Percentiles rank a stretch among this genome's conserved stretches.
Evolutionary conservation across 306 rosid species (phyloP).

Genomic region (Fragaria nilgerrensis): DNA sequence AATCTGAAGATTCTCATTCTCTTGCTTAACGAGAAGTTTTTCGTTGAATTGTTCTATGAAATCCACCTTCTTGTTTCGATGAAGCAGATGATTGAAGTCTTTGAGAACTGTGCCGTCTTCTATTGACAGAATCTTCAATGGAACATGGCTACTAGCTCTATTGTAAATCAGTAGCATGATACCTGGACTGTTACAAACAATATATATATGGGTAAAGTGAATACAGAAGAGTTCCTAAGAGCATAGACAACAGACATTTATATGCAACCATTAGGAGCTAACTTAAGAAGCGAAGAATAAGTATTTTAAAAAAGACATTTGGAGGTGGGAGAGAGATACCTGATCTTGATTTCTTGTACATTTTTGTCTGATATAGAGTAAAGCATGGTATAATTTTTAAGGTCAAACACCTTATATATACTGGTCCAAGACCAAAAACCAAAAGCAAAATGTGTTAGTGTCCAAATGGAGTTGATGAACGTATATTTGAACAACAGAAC

Average conservation of each 20-base stretch:
- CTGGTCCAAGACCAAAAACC: constrained; percentile 39
- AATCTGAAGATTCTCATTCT: constrained; percentile 82
- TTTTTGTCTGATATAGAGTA: constrained; percentile 72
- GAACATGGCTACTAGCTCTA: constrained; percentile 66
- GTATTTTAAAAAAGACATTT: neutral
- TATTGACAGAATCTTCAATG: constrained; percentile 72
- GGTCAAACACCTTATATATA: constrained; percentile 81
- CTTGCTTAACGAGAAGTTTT: constrained; percentile 89
- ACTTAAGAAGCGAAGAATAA: neutral
- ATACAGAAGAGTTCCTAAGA: neutral
- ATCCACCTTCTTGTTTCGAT: constrained; percentile 79
- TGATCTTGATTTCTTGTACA: constrained; percentile 81
- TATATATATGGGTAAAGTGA: constrained; percentile 13
- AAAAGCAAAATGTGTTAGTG: constrained; percentile 27
- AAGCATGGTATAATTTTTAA: constrained; percentile 72
- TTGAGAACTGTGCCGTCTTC: constrained; percentile 92
- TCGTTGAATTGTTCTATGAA: constrained; percentile 88
- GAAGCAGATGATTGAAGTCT: constrained; percentile 71
- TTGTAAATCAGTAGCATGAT: constrained; percentile 72
- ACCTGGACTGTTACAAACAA: constrained; percentile 60
- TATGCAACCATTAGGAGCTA: neutral
- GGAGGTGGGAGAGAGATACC: constrained; percentile 34
- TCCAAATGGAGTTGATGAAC: constrained; percentile 3
- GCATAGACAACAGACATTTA: neutral
- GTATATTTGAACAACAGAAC: neutral